These are phyloP conservation scores for Penicillium sp. DNA, from an alignment of 2,329 filamentous ascomycete species.

Conservation along the genomic window DNA sequence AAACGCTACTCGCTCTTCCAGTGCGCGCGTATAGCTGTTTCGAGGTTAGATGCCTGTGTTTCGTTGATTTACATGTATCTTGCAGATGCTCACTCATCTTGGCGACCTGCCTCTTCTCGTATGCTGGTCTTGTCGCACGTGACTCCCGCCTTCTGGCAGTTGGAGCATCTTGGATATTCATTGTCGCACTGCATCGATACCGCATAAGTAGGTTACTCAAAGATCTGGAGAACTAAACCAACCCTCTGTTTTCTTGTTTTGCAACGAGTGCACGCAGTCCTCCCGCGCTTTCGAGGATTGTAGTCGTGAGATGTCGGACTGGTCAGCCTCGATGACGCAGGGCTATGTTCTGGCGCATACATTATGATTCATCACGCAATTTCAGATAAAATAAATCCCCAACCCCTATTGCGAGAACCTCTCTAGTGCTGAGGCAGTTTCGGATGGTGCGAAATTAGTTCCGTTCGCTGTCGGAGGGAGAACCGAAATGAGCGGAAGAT, in stretches of 20 bases:
- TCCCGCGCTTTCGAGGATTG: slow-evolving; percentile 48
- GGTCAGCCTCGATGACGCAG: slow-evolving; percentile 22
- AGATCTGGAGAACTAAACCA: background rate
- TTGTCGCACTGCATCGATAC: slow-evolving; percentile 42
- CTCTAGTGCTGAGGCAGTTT: no score
- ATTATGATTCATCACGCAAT: slow-evolving; percentile 4
- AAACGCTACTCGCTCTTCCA: slow-evolving; percentile 45
- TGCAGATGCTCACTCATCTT: slow-evolving; percentile 33
- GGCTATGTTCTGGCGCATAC: slow-evolving; percentile 16
- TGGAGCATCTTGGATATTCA: slow-evolving; percentile 47
- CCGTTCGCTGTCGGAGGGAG: background rate
- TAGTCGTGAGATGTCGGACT: slow-evolving; percentile 30
- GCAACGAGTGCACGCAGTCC: slow-evolving; percentile 49
- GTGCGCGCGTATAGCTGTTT: slow-evolving; percentile 42
- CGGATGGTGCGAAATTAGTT: background rate
- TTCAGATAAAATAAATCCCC: background rate
- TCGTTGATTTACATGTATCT: background rate
- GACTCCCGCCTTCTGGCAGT: slow-evolving; percentile 45
- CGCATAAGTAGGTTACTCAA: background rate
- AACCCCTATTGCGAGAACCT: background rate
- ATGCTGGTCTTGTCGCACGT: slow-evolving; percentile 47
- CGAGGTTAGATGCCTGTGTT: background rate
- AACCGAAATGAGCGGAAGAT: background rate
- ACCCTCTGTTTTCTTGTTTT: slow-evolving; percentile 50
- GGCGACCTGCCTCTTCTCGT: slow-evolving; percentile 38